phyloP scores from a whole-genome alignment of 1,284 basidiomycete genomes.

The Malassezia arunalokei region DNA sequence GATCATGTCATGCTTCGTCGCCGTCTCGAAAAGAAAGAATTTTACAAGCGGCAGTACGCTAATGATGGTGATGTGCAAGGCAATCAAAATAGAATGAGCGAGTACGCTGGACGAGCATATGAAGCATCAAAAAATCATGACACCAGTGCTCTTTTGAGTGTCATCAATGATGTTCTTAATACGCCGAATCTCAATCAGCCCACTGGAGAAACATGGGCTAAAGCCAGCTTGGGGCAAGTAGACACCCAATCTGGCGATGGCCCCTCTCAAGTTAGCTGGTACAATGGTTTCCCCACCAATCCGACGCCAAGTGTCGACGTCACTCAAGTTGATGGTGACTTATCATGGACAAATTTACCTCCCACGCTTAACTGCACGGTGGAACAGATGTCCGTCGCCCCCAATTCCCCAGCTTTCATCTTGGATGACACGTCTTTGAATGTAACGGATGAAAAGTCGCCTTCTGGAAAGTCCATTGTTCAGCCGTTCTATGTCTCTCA shows the following conservation, averaged over 20 bases:
- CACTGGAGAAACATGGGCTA: neutral
- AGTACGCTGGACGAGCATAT: neutral
- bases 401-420: neutral
- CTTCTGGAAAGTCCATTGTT: neutral
- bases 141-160: neutral
- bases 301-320: neutral
- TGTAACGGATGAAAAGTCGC: neutral
- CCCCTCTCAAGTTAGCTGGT: neutral
- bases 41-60: neutral
- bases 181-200: neutral
- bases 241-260: neutral
- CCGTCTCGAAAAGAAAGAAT: neutral
- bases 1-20: no score
- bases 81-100: neutral
- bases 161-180: neutral
- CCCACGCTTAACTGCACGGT: neutral
- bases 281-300: neutral
- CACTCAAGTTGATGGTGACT: neutral
- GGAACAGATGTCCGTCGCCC: neutral
- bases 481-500: conserved; percentile 1
- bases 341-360: neutral
- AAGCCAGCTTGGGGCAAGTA: neutral
- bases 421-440: neutral
- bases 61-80: neutral
- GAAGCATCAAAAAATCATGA: neutral